Conservation (phyloP, 148 eudicot genomes). For the Chenopodium album region DNA sequence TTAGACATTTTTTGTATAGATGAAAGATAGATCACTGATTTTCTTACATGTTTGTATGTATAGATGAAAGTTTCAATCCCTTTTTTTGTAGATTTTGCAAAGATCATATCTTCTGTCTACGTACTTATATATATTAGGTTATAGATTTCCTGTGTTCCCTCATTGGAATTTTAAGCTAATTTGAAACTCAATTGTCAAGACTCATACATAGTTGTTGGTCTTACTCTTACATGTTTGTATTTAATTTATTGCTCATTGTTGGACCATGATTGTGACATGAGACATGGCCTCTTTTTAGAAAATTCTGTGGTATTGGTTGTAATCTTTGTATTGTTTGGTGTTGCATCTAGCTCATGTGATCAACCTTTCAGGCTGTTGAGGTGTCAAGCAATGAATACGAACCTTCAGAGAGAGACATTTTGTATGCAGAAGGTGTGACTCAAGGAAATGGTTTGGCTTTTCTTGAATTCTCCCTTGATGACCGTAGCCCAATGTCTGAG, state of each 20-base stretch:
- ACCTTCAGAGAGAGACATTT: conserved; percentile 89
- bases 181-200: no score
- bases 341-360: conserved; percentile 6
- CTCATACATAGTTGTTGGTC: neutral
- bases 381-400: conserved; percentile 96
- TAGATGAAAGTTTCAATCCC: neutral
- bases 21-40: neutral
- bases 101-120: neutral
- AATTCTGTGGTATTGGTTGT: neutral
- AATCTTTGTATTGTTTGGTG: neutral
- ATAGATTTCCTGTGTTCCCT: neutral
- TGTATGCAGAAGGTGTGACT: conserved; percentile 96
- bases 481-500: conserved; percentile 94
- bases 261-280: neutral
- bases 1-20: neutral
- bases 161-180: neutral
- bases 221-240: neutral
- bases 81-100: neutral
- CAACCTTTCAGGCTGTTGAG: conserved; percentile 75
- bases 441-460: conserved; percentile 95
- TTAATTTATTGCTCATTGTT: neutral
- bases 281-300: neutral
- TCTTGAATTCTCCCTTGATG: conserved; percentile 92
- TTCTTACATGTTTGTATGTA: no score
- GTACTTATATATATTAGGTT: neutral